phyloP scores from a whole-genome alignment of 371 early-diverging fungal species.

The Rhizopus microsporus region DNA sequence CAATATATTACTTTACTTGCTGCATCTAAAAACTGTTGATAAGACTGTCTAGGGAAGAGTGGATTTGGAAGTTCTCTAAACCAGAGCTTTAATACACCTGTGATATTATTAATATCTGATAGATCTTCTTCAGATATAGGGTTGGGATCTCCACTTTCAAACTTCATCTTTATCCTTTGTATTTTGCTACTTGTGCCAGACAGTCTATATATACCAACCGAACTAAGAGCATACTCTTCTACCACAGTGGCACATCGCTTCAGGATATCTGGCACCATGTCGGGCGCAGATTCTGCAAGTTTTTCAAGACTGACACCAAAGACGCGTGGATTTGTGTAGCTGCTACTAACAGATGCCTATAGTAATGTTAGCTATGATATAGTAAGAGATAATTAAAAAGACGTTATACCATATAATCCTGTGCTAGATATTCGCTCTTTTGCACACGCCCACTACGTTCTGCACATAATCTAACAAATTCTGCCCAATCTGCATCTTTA shows the following conservation, averaged over 20 bases:
- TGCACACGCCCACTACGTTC: slow-evolving; percentile 27
- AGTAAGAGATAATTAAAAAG: neutral
- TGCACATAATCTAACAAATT: slow-evolving; percentile 25
- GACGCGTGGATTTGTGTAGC: slow-evolving; percentile 40
- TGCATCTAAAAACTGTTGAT: slow-evolving; percentile 68
- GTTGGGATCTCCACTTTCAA: slow-evolving; percentile 29
- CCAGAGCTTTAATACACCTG: slow-evolving; percentile 86
- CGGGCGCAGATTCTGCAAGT: slow-evolving; percentile 65
- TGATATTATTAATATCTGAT: slow-evolving; percentile 77
- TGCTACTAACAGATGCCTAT: slow-evolving; percentile 1
- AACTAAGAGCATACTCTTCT: slow-evolving; percentile 66
- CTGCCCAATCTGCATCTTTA: slow-evolving; percentile 50
- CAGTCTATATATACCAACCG: slow-evolving; percentile 82
- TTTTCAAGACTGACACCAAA: slow-evolving; percentile 71
- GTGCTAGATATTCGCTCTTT: slow-evolving; percentile 16
- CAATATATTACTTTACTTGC: slow-evolving; percentile 48
- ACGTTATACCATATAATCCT: slow-evolving; percentile 13
- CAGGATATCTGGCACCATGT: slow-evolving; percentile 73
- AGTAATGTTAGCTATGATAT: neutral
- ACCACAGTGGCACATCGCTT: slow-evolving; percentile 75
- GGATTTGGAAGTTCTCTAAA: slow-evolving; percentile 92
- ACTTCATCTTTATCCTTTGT: slow-evolving; percentile 28
- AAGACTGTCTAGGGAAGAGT: slow-evolving; percentile 66
- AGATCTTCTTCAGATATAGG: slow-evolving; percentile 50
- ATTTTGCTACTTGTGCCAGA: slow-evolving; percentile 65